phyloP scores from a whole-genome alignment of 2,329 filamentous ascomycete species.

The Ceratocystis huliohia region DNA sequence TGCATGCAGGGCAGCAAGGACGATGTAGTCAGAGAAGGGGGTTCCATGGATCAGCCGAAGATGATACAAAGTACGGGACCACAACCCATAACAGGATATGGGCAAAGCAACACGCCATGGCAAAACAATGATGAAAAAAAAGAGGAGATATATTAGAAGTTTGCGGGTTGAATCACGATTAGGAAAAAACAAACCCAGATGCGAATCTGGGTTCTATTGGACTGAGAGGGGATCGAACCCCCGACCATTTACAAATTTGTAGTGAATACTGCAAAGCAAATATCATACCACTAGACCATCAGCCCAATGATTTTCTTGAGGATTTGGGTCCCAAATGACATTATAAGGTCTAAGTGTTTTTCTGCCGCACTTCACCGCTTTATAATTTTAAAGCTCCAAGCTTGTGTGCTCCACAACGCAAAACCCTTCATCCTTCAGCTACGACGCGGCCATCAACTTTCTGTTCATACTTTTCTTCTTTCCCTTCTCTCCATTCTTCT shows the following conservation, averaged over 20 bases:
- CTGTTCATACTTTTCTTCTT: neutral
- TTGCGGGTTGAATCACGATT: neutral
- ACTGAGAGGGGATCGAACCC: constrained; percentile 22
- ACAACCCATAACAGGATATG: no score
- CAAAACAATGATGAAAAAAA: no score
- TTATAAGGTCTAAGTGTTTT: neutral
- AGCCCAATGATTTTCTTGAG: constrained; percentile 7
- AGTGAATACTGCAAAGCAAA: constrained; percentile 22
- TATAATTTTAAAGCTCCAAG: neutral
- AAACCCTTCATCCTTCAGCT: constrained; percentile 12
- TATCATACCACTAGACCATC: constrained; percentile 22
- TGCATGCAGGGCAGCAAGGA: no score
- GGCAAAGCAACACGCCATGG: no score
- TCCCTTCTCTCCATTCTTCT: neutral
- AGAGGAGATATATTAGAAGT: no score
- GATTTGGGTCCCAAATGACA: neutral
- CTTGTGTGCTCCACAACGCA: constrained; percentile 3
- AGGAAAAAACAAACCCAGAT: neutral
- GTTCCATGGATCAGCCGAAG: no score
- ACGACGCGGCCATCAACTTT: neutral
- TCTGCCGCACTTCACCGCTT: constrained; percentile 9
- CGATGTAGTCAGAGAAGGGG: no score
- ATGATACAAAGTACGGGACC: no score
- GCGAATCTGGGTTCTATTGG: neutral
- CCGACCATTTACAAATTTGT: constrained; percentile 22